phyloP scores from a whole-genome alignment of 2,329 filamentous ascomycete species.

The Sporothrix phasma region DNA sequence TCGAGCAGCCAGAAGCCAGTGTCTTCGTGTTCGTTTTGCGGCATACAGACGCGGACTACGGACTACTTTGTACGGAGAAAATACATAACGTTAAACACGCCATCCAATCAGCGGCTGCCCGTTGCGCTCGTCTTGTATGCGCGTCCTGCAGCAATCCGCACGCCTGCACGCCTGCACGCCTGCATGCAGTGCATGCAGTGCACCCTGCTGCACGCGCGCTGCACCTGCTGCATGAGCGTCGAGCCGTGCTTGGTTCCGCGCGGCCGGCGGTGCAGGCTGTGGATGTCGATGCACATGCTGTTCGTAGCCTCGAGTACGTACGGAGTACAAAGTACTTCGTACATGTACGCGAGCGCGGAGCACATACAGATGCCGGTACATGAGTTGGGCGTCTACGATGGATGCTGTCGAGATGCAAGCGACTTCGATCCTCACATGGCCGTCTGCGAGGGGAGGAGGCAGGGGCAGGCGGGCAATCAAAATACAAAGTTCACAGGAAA shows the following conservation, averaged over 20 bases:
- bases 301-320: neutral
- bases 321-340: neutral
- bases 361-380: no score
- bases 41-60: neutral
- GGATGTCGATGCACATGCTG: neutral
- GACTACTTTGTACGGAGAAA: neutral
- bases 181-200: slow-evolving; percentile 6
- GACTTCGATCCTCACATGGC: neutral
- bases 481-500: neutral
- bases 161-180: slow-evolving; percentile 2
- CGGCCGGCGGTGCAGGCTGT: neutral
- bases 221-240: neutral
- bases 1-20: neutral
- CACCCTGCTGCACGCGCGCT: no score
- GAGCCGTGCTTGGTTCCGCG: neutral
- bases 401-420: neutral
- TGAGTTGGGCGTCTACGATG: no score
- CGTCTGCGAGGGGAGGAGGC: neutral
- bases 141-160: neutral
- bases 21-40: neutral
- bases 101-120: neutral
- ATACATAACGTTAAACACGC: neutral
- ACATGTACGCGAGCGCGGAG: no score
- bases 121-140: neutral
- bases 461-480: neutral